Evolutionary conservation across 2,329 filamentous ascomycete species (phyloP), one percentile per base, ranked within the genome.

Genomic region (Curvularia eragrostidis): DNA sequence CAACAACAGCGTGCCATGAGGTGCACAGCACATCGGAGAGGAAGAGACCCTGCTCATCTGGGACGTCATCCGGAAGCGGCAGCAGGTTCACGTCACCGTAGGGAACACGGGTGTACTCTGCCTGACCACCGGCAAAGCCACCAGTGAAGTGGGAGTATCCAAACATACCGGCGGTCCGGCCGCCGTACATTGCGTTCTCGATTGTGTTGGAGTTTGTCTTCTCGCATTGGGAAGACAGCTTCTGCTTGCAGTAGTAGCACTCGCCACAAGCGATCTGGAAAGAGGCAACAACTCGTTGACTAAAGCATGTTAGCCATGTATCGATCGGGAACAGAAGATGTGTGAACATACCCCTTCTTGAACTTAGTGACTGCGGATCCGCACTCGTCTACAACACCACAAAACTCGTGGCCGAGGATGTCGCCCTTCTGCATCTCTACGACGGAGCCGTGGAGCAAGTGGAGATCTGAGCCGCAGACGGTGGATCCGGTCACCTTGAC

Each of bases 121-220:
- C 90, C 76, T 96, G 93, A 0, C 92, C 92, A 48, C 93, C 91
- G 0, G 91, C 91, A 71, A 94, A 96, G 0, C 93, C 93, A 6
- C 91, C 92, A 0, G 90, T 93, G 71, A 96, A 91, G 70, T 92
- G 83, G 12, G 76, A 80, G 73, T 85, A 85, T 1, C 83, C 83
- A 58, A 85, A 84, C 77, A 82, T 81, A 70, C 86, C 92, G 0
- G 90, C 84, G 3, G 91, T 93, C 49, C 87, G 83, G 2, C 87
- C 87, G 12, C 92, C 92, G 71, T 95, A 96, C 87, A 96, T 89
- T 52, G 84, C 86, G 64, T 90, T 88, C 62, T 85, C 84, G 43
- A 87, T 83, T 0, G 83, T 87, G 74, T 91, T 95, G 41, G 87
- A 80, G 75, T 92, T 95, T 0, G 91, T 96, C 75, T 82, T 86